Conservation (phyloP, 768 basidiomycete species). For the Boletus patriciae region DNA sequence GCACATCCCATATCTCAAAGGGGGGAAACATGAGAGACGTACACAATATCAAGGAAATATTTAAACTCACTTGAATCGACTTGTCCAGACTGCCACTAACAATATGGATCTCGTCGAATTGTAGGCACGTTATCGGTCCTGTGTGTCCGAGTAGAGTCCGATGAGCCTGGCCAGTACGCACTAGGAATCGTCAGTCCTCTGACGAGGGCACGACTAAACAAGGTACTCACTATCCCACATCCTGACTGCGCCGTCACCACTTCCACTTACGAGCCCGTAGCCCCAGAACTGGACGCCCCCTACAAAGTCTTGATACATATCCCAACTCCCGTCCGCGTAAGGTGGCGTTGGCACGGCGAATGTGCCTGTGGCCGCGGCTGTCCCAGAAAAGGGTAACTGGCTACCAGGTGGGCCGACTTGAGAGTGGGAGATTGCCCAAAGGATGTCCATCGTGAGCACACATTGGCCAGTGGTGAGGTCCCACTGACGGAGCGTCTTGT, state of each 20-base stretch:
- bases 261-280: slow-evolving; percentile 94
- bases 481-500: slow-evolving; percentile 99
- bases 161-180: slow-evolving; percentile 97
- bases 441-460: slow-evolving; percentile 98
- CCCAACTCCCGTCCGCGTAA: slow-evolving; percentile 87
- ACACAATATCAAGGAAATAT: neutral
- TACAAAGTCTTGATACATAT: slow-evolving; percentile 96
- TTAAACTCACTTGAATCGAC: slow-evolving; percentile 69
- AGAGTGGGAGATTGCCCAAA: slow-evolving; percentile 98
- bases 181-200: slow-evolving; percentile 39
- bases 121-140: slow-evolving; percentile 87
- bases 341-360: slow-evolving; percentile 87
- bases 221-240: slow-evolving; percentile 96
- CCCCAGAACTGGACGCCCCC: slow-evolving; percentile 99
- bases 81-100: slow-evolving; percentile 93
- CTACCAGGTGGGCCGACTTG: slow-evolving; percentile 44
- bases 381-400: slow-evolving; percentile 49
- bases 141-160: slow-evolving; percentile 92
- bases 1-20: slow-evolving; percentile 90
- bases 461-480: slow-evolving; percentile 97
- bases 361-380: slow-evolving; percentile 54
- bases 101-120: slow-evolving; percentile 96
- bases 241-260: slow-evolving; percentile 93
- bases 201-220: neutral
- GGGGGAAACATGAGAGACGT: neutral